phyloP scores from a whole-genome alignment of 169 alveolate genomes.

The Eimeria tenella region DNA sequence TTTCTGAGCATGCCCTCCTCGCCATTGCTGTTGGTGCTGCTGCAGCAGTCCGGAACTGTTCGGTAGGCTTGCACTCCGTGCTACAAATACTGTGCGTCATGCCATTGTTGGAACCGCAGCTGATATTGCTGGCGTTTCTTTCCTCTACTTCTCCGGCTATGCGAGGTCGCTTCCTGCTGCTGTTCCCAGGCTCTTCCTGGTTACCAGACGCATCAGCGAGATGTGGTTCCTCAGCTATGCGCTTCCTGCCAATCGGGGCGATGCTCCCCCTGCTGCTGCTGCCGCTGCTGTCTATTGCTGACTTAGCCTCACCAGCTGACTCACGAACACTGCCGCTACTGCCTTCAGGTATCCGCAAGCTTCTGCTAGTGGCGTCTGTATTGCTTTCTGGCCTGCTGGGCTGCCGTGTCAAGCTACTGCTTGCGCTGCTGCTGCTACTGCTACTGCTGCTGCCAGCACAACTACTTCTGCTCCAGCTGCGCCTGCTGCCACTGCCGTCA shows the following conservation, averaged over 20 bases:
- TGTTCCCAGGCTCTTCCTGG: not conserved
- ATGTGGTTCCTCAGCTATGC: not conserved
- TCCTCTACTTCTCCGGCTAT: not conserved
- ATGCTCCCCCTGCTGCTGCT: not conserved
- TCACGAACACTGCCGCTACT: too few relatives aligned
- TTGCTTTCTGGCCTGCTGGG: too few relatives aligned
- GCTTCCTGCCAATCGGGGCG: not conserved
- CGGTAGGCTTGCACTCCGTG: not conserved
- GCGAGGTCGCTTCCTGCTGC: conserved; percentile 6
- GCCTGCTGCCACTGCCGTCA: not conserved
- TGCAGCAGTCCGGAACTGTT: not conserved
- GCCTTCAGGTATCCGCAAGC: too few relatives aligned
- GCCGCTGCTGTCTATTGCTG: not conserved
- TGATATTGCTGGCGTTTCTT: not conserved
- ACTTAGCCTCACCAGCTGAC: not conserved
- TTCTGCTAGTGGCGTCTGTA: too few relatives aligned
- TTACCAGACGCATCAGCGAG: not conserved
- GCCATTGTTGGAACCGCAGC: not conserved
- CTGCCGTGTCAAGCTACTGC: not conserved
- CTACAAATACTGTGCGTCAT: too few relatives aligned
- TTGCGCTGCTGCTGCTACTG: not conserved
- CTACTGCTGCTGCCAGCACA: not conserved
- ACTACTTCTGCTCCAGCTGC: not conserved
- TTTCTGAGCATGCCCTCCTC: not conserved
- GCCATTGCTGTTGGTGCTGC: not conserved